phyloP scores from a whole-genome alignment of 345 rosid species.

The Leavenworthia alabamica region DNA sequence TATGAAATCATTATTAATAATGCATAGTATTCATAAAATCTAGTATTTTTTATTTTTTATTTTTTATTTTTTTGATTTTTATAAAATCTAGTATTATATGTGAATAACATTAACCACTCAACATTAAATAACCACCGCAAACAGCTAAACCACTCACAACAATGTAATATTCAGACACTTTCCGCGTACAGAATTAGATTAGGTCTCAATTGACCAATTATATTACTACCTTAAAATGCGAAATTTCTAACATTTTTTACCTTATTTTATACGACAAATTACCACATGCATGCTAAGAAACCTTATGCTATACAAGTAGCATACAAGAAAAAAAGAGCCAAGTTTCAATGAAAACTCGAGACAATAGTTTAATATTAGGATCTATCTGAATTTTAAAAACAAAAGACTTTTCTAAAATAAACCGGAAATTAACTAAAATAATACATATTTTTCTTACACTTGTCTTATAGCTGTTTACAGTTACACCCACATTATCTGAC shows the following conservation, averaged over 20 bases:
- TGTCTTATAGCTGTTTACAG: constrained; percentile 4
- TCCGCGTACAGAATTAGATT: background rate
- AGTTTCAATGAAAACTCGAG: background rate
- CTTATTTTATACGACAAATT: background rate
- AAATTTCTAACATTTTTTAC: background rate
- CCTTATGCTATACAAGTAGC: background rate
- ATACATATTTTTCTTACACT: background rate
- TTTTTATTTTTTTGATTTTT: no score
- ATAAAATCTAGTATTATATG: background rate
- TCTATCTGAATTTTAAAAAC: background rate
- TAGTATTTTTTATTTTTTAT: no score
- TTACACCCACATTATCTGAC: background rate
- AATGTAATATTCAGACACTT: background rate
- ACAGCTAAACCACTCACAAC: no score
- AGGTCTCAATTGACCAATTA: background rate
- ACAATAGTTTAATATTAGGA: background rate
- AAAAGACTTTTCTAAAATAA: background rate
- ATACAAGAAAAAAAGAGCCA: background rate
- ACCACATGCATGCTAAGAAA: background rate
- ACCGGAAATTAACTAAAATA: no score
- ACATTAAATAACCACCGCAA: no score
- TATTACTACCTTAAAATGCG: background rate
- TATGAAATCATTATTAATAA: background rate
- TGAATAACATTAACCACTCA: background rate
- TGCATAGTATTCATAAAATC: background rate